Evolutionary conservation across 306 rosid genomes (phyloP).

Genomic region (Prinsepia uniflora): DNA sequence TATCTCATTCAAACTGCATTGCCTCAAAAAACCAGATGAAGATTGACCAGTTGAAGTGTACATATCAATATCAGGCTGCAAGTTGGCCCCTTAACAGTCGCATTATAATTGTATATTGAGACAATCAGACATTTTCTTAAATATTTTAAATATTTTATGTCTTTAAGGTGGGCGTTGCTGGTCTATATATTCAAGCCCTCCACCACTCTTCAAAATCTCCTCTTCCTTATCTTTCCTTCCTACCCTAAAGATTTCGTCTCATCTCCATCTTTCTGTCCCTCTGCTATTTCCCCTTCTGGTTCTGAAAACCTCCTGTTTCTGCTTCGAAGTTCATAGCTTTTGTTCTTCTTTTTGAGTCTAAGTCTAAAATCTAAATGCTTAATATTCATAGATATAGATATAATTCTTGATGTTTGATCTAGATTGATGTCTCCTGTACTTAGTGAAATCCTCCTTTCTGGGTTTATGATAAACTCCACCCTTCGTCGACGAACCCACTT

Average conservation of each 20-base stretch:
- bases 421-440: constrained; percentile 53
- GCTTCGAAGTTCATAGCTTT: neutral
- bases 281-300: constrained; percentile 20
- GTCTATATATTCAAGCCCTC: constrained; percentile 50
- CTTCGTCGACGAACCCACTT: constrained; percentile 71
- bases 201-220: constrained; percentile 51
- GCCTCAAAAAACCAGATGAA: neutral
- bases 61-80: neutral
- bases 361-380: neutral
- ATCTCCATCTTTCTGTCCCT: constrained; percentile 1
- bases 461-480: constrained; percentile 57
- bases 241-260: constrained; percentile 15
- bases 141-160: constrained; percentile 23
- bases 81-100: neutral
- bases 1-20: neutral
- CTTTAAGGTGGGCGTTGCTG: constrained; percentile 22
- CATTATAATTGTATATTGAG: neutral
- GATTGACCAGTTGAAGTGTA: neutral
- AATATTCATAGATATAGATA: constrained; percentile 21
- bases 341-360: neutral
- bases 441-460: constrained; percentile 67
- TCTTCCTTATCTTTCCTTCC: constrained; percentile 39
- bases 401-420: constrained; percentile 31
- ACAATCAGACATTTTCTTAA: constrained; percentile 5
- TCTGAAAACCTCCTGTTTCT: constrained; percentile 4